A percentile compares a stretch with the other conserved stretches of the same genome.
Conservation (phyloP, 306 rosid species). For the Pueraria montana region DNA sequence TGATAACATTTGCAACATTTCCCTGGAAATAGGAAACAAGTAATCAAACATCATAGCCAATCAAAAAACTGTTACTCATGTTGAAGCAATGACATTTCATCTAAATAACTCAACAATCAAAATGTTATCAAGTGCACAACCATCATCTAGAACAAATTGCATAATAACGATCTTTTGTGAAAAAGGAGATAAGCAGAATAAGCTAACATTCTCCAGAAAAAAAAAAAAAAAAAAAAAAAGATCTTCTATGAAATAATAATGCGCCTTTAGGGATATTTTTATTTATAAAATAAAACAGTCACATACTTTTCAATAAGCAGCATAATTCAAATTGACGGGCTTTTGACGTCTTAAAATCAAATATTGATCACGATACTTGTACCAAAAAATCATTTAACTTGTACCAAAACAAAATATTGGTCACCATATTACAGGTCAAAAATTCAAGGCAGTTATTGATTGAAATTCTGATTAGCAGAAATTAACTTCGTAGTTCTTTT, state of each 20-base stretch:
- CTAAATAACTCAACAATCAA: not conserved
- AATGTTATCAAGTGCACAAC: not conserved
- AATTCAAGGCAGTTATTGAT: not conserved
- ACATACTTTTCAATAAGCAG: not conserved
- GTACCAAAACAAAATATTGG: too few relatives aligned
- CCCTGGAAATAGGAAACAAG: conserved; percentile 60
- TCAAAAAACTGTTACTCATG: not conserved
- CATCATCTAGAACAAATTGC: not conserved
- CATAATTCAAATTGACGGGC: conserved; percentile 6
- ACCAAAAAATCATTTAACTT: too few relatives aligned
- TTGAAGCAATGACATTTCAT: conserved; percentile 8
- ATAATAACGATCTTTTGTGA: not conserved
- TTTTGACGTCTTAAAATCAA: conserved; percentile 26
- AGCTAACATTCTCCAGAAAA: not conserved
- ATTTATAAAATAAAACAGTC: not conserved
- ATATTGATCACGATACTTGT: not conserved
- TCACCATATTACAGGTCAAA: not conserved
- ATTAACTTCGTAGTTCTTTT: not conserved
- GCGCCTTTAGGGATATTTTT: not conserved
- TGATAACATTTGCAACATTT: conserved; percentile 75
- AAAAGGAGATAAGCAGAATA: not conserved
- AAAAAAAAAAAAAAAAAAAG: too few relatives aligned
- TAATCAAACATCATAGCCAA: not conserved
- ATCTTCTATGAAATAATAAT: too few relatives aligned
- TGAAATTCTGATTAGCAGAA: conserved; percentile 30